Evolutionary conservation across 352 stramenopile genomes (phyloP).

Genomic region (Phytophthora cryptogea): DNA sequence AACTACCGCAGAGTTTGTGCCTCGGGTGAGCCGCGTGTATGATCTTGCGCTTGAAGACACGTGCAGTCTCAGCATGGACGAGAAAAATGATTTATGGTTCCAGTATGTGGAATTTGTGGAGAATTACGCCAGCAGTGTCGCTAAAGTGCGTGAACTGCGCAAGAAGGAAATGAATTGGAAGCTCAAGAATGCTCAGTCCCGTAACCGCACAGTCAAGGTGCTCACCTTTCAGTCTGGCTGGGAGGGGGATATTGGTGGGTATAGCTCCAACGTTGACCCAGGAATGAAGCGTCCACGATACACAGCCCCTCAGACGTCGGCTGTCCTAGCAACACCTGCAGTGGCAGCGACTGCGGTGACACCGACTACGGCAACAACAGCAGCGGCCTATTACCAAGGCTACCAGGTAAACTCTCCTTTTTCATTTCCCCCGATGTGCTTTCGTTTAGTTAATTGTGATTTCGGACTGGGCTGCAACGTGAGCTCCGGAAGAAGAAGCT

Average conservation of each 20-base stretch:
- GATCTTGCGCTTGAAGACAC: conserved; percentile 54
- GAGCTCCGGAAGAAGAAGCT: conserved; percentile 24
- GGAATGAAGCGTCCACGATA: conserved; percentile 65
- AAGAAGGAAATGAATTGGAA: conserved; percentile 68
- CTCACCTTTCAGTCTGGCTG: conserved; percentile 47
- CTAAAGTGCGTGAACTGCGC: conserved; percentile 54
- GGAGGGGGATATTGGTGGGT: conserved; percentile 25
- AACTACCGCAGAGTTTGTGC: conserved; percentile 36
- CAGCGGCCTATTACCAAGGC: conserved; percentile 70
- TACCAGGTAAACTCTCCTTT: conserved; percentile 69
- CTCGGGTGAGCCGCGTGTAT: conserved; percentile 50
- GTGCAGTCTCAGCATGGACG: conserved; percentile 57
- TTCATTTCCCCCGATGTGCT: conserved; percentile 18
- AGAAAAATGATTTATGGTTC: conserved; percentile 85
- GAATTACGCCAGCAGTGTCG: conserved; percentile 47
- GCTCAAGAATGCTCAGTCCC: conserved; percentile 59
- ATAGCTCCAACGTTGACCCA: conserved; percentile 38
- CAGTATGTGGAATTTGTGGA: conserved; percentile 81
- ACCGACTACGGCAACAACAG: conserved; percentile 34
- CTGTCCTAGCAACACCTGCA: conserved; percentile 22
- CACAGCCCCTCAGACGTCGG: conserved; percentile 32
- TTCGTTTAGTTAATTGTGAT: conserved; percentile 37
- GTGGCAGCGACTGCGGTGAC: conserved; percentile 22
- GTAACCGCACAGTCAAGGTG: conserved; percentile 62
- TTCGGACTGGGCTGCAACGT: conserved; percentile 20